Base-by-base conservation (phyloP, 2,329 filamentous ascomycete genomes). In the Phialocephala subalpina region DNA sequence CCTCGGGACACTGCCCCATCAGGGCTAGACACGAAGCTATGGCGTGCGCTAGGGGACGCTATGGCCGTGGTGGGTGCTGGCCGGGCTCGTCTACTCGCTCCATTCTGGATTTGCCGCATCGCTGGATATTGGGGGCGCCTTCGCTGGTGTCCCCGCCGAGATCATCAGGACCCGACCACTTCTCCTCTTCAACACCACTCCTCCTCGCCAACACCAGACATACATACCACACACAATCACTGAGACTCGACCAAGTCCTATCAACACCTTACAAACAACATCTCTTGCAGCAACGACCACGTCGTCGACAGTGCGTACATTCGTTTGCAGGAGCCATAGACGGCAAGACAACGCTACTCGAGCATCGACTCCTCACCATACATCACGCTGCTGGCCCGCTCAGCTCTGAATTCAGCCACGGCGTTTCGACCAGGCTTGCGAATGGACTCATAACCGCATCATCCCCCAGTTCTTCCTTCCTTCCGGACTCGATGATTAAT, bases 361-460 rank as follows among this genome's bases (percentile, higher is more conserved):
- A 64, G 29, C 45, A n/a, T 45, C 56, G 38, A 27, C 62, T 56
- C 38, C 42, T 35, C 42, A 53, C 20, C 6, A 49, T n/a, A 16
- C 38, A 16, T n/a, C 45, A 25, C 42, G 40, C 57, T 36, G 25
- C 57, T 36, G 38, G 25, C 40, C 52, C 20, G 18, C 22, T 58
- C 38, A 61, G 64, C 63, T 67, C 59, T 60, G 55, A 59, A 66
- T 62, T 67, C 67, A 60, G 67, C 67, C 67, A 66, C 67, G 65
- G 65, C 67, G 65, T 67, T 64, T 67, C 58, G 67, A 57, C 58
- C 40, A 45, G 33, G 45, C 60, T 40, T 60, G 58, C 60, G 65
- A 67, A 69, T 66, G 65, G 63, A 66, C 65, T 66, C 67, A 66
- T 69, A 69, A 67, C 62, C 47, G 42, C 60, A 62, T n/a, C 45